These are phyloP conservation scores for Carex pumila DNA, from an alignment of 176 grass and related monocot species.

Conservation along the genomic window DNA sequence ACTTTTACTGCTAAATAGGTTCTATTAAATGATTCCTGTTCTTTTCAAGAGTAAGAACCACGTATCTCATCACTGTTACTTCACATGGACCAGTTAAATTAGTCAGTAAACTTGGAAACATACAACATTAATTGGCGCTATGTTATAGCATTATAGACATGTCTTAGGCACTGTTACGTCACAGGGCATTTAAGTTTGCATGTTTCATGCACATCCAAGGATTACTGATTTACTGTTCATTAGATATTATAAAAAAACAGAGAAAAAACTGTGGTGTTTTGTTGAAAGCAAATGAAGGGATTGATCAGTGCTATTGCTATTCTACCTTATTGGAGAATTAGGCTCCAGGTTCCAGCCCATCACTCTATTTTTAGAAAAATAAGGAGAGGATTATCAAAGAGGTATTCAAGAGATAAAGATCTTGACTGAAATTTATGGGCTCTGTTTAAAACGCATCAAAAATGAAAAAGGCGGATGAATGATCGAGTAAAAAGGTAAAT, in stretches of 20 bases:
- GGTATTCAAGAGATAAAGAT: too few relatives aligned
- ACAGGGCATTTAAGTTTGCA: background rate
- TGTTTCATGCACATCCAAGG: background rate
- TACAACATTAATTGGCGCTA: background rate
- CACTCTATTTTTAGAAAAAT: too few relatives aligned
- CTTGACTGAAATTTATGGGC: too few relatives aligned
- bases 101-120: background rate
- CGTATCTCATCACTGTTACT: background rate
- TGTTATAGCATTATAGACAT: background rate
- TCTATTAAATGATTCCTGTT: too few relatives aligned
- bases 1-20: too few relatives aligned
- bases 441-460: too few relatives aligned
- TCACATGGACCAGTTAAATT: background rate
- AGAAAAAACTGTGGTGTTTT: background rate
- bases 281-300: background rate
- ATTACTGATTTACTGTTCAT: conserved; percentile 1
- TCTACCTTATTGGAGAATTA: background rate
- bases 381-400: too few relatives aligned
- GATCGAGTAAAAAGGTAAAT: too few relatives aligned
- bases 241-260: background rate
- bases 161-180: background rate
- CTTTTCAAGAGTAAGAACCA: background rate
- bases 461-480: too few relatives aligned
- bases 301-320: background rate
- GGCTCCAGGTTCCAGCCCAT: background rate